Evolutionary conservation across 116 monocot genomes (phyloP).

Genomic region (Phalaenopsis hybrid): DNA sequence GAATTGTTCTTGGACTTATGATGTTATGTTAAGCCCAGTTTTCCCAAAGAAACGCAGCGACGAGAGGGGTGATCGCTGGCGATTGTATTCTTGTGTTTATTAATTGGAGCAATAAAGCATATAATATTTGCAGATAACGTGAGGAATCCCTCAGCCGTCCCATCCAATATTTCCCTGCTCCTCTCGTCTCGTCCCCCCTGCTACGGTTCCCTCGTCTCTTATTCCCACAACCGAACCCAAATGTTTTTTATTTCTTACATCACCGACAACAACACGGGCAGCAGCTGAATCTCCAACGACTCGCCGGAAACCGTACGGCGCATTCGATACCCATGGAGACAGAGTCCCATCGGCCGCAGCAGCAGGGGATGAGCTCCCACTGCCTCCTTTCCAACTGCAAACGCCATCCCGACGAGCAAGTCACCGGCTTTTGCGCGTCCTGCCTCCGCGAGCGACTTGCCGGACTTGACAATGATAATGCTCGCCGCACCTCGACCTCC

Average conservation of each 20-base stretch:
- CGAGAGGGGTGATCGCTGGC: no score
- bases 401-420: conserved; percentile 50
- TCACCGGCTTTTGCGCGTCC: conserved; percentile 80
- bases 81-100: no score
- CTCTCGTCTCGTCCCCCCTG: neutral
- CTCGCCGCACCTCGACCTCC: conserved; percentile 27
- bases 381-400: conserved; percentile 30
- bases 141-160: neutral
- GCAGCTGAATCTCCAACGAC: neutral
- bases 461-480: conserved; percentile 30
- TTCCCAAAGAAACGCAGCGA: no score
- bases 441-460: conserved; percentile 80
- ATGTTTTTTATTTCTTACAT: neutral
- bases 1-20: no score
- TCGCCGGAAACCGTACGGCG: neutral
- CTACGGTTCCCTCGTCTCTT: neutral
- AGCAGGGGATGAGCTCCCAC: neutral
- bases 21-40: no score
- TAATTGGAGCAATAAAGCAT: no score
- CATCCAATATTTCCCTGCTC: neutral
- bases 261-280: neutral
- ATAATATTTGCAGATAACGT: no score
- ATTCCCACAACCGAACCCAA: neutral
- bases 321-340: neutral
- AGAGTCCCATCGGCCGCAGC: neutral